A percentile compares a stretch with the other conserved stretches of the same genome.
phyloP scores from a whole-genome alignment of 768 basidiomycete species.

The Brasilioporus rufonigricans region DNA sequence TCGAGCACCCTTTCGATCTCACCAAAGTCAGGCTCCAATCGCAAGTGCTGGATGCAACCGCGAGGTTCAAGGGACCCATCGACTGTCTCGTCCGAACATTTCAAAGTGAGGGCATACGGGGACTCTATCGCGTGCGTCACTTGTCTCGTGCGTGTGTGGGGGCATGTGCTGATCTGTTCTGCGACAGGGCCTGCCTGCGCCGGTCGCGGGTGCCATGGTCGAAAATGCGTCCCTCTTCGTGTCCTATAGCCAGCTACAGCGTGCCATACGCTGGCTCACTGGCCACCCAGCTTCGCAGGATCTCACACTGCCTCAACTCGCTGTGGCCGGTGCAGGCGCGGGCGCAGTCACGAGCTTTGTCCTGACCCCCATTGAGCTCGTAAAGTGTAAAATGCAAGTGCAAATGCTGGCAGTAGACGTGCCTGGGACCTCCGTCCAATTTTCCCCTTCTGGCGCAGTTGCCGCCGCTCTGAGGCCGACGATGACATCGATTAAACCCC shows the following conservation, averaged over 20 bases:
- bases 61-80: slow-evolving; percentile 78
- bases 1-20: slow-evolving; percentile 95
- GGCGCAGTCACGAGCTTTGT: slow-evolving; percentile 85
- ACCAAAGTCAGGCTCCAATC: slow-evolving; percentile 93
- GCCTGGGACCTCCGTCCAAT: slow-evolving; percentile 15
- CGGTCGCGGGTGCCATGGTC: slow-evolving; percentile 86
- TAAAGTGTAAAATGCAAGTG: slow-evolving; percentile 98
- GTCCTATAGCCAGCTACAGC: slow-evolving; percentile 76
- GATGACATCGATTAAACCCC: slow-evolving; percentile 11
- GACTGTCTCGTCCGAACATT: slow-evolving; percentile 87
- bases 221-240: slow-evolving; percentile 91
- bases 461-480: slow-evolving; percentile 10
- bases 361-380: slow-evolving; percentile 89
- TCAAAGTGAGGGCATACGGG: slow-evolving; percentile 75
- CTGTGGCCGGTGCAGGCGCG: slow-evolving; percentile 82
- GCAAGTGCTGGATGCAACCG: slow-evolving; percentile 72
- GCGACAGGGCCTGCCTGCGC: slow-evolving; percentile 84
- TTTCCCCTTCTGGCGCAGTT: slow-evolving; percentile 14
- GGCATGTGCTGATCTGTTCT: background rate
- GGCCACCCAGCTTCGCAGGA: slow-evolving; percentile 36
- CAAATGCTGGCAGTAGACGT: slow-evolving; percentile 62
- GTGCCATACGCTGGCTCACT: slow-evolving; percentile 46
- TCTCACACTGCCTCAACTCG: slow-evolving; percentile 66
- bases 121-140: slow-evolving; percentile 77
- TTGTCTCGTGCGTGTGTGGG: background rate